A percentile compares a stretch with the other conserved stretches of the same genome.
Evolutionary conservation across 768 basidiomycete genomes (phyloP).

Genomic region (Termitomyces sp.): DNA sequence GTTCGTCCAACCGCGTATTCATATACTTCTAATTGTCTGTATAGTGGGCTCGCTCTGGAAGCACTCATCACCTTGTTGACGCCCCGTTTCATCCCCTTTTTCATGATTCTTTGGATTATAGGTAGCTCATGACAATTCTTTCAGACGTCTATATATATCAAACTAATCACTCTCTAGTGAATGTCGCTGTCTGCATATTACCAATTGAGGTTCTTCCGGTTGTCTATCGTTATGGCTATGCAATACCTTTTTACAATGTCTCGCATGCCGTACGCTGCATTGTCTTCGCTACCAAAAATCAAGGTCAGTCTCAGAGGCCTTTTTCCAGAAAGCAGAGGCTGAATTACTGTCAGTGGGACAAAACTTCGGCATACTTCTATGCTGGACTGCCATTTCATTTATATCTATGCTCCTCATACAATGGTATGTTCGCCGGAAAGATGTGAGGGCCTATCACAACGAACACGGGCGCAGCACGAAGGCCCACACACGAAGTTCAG

Average conservation of each 20-base stretch:
- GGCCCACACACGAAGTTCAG: neutral
- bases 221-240: constrained; percentile 66
- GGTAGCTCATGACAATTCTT: constrained; percentile 22
- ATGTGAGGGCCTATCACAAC: constrained; percentile 1
- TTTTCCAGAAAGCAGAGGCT: neutral
- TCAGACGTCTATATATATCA: too few species aligned
- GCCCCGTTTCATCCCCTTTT: constrained; percentile 53
- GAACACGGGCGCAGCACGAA: neutral
- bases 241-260: constrained; percentile 70
- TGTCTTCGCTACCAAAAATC: constrained; percentile 60
- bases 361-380: constrained; percentile 58
- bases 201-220: constrained; percentile 58
- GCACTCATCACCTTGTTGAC: constrained; percentile 58
- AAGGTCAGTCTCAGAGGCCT: neutral
- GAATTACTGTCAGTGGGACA: constrained; percentile 44
- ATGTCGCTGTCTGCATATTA: constrained; percentile 57
- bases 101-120: constrained; percentile 71
- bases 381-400: constrained; percentile 53
- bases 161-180: constrained; percentile 31
- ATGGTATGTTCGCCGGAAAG: constrained; percentile 29
- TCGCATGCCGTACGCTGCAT: constrained; percentile 57
- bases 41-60: constrained; percentile 62
- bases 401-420: constrained; percentile 51
- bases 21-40: neutral
- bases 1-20: constrained; percentile 13